Evolutionary conservation across 495 filamentous ascomycete species (phyloP).

Genomic region (Corynascus novoguineensis): DNA sequence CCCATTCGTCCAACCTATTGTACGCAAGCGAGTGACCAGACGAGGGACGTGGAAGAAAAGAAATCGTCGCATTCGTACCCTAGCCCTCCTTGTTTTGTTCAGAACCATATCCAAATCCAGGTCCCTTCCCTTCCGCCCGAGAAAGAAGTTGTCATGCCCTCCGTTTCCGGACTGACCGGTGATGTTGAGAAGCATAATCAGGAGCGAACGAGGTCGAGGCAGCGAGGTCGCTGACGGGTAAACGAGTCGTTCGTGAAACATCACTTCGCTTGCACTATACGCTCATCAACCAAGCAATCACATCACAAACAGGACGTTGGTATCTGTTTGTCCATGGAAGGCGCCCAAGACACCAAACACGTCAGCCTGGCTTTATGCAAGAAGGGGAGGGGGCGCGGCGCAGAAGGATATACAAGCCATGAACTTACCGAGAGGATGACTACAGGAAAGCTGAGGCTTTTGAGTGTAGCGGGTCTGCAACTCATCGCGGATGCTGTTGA

Average conservation of each 20-base stretch:
- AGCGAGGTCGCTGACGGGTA: too few relatives aligned
- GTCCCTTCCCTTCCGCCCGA: too few relatives aligned
- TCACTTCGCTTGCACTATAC: too few relatives aligned
- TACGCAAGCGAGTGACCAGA: not conserved
- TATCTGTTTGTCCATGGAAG: conserved; percentile 33
- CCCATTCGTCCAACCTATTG: not conserved
- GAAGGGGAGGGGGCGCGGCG: not conserved
- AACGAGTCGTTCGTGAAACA: too few relatives aligned
- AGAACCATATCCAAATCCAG: too few relatives aligned
- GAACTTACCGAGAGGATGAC: conserved; percentile 78
- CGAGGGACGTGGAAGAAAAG: not conserved
- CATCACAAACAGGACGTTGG: conserved; percentile 49
- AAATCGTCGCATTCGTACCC: conserved; percentile 1
- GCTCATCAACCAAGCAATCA: too few relatives aligned
- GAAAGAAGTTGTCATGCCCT: too few relatives aligned
- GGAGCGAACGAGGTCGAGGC: too few relatives aligned
- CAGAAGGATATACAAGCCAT: not conserved
- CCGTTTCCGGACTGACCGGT: too few relatives aligned
- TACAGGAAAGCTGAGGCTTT: conserved; percentile 95
- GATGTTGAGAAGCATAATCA: too few relatives aligned
- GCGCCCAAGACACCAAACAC: conserved; percentile 5
- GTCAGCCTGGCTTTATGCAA: conserved; percentile 2
- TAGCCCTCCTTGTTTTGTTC: not conserved
- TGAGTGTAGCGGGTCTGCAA: conserved; percentile 83
- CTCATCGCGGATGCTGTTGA: conserved; percentile 94